A percentile compares a stretch with the other conserved stretches of the same genome.
phyloP scores from a whole-genome alignment of 768 basidiomycete genomes.

The Gyrodon lividus region DNA sequence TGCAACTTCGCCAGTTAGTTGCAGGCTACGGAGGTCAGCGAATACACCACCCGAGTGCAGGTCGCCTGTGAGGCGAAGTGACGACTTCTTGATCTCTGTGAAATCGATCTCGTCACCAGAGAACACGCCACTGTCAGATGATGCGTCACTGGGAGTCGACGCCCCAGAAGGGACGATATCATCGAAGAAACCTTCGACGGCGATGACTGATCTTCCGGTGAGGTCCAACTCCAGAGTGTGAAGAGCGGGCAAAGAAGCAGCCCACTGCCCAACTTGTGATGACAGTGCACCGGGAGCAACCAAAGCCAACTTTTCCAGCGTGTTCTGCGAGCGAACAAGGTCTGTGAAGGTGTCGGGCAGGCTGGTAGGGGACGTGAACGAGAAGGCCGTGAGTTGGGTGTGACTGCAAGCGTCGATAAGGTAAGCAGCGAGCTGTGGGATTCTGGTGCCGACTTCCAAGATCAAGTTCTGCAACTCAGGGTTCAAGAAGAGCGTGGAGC shows the following conservation, averaged over 20 bases:
- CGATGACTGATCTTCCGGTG: slow-evolving; percentile 61
- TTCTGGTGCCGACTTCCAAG: slow-evolving; percentile 58
- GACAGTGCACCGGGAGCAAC: slow-evolving; percentile 75
- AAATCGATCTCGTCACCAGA: slow-evolving; percentile 78
- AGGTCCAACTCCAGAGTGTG: slow-evolving; percentile 70
- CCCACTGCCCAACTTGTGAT: slow-evolving; percentile 71
- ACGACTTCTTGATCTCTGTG: slow-evolving; percentile 69
- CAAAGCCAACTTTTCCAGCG: slow-evolving; percentile 59
- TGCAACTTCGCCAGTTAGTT: slow-evolving; percentile 66
- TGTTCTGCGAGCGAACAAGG: slow-evolving; percentile 56
- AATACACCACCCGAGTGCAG: slow-evolving; percentile 57
- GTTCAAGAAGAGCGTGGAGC: slow-evolving; percentile 62
- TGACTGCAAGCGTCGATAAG: slow-evolving; percentile 63
- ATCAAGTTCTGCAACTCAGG: slow-evolving; percentile 60
- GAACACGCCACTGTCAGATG: slow-evolving; percentile 76
- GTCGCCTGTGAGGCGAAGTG: slow-evolving; percentile 62
- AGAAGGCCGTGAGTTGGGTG: slow-evolving; percentile 63
- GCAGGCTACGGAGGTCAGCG: slow-evolving; percentile 54
- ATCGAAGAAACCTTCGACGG: slow-evolving; percentile 81
- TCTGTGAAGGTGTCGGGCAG: slow-evolving; percentile 73
- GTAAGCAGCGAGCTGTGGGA: slow-evolving; percentile 60
- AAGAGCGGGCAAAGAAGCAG: slow-evolving; percentile 60
- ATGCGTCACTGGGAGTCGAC: slow-evolving; percentile 67
- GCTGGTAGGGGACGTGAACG: slow-evolving; percentile 65
- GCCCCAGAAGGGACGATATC: slow-evolving; percentile 67